phyloP scores from a whole-genome alignment of 768 basidiomycete genomes.

The Phlegmacium glaucopus region DNA sequence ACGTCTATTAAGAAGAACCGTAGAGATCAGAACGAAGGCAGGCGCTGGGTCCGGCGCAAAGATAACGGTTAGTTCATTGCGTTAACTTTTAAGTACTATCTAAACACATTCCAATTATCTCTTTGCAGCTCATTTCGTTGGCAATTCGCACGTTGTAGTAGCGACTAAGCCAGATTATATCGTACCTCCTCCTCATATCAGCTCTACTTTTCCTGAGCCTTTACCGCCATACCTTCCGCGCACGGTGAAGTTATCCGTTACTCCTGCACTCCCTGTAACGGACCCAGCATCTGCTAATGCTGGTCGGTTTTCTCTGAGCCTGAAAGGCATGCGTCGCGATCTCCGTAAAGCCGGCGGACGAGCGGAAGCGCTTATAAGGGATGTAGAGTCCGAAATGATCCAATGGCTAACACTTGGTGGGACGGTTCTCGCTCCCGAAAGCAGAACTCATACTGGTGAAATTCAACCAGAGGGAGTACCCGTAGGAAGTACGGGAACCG shows the following conservation, averaged over 20 bases:
- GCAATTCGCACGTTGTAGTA: slow-evolving; percentile 68
- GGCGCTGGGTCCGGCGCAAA: slow-evolving; percentile 71
- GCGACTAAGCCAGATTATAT: slow-evolving; percentile 58
- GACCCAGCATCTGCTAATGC: slow-evolving; percentile 61
- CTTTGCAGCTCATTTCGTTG: slow-evolving; percentile 59
- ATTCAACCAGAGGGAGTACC: slow-evolving; percentile 34
- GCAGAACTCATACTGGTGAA: slow-evolving; percentile 5
- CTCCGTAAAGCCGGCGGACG: slow-evolving; percentile 60
- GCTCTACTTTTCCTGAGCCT: slow-evolving; percentile 72
- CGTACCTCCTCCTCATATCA: slow-evolving; percentile 38
- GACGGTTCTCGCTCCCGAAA: slow-evolving; percentile 51
- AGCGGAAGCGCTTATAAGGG: slow-evolving; percentile 60
- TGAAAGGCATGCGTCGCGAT: slow-evolving; percentile 71
- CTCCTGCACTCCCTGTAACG: slow-evolving; percentile 30
- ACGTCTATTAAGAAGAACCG: slow-evolving; percentile 35
- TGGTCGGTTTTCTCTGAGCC: slow-evolving; percentile 71
- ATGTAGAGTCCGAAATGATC: slow-evolving; percentile 61
- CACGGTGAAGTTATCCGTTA: slow-evolving; percentile 47
- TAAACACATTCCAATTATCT: slow-evolving; percentile 4
- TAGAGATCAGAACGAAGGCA: slow-evolving; percentile 68
- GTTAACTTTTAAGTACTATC: no score
- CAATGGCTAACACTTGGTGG: slow-evolving; percentile 62
- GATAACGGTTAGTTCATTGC: slow-evolving; percentile 58
- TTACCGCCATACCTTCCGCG: slow-evolving; percentile 70
- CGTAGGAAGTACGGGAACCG: slow-evolving; percentile 48